Evolutionary conservation across 495 filamentous ascomycete species (phyloP).

Genomic region (Trichoderma asperelloides): DNA sequence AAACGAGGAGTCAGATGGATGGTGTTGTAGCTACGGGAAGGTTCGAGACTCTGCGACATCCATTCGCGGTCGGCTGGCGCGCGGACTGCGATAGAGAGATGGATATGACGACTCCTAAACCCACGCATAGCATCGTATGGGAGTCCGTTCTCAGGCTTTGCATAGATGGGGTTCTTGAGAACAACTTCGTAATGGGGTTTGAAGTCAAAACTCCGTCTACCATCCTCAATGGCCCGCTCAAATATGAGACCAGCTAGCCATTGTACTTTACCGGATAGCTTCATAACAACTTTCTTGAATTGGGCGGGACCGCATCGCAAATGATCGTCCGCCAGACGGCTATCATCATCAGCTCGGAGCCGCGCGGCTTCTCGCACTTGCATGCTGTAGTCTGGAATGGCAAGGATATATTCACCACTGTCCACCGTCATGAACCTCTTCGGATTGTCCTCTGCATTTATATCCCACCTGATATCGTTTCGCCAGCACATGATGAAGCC

Average conservation of each 20-base stretch:
- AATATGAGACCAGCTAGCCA: constrained; percentile 89
- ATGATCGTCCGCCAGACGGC: constrained; percentile 50
- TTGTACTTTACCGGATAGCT: constrained; percentile 87
- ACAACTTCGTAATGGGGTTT: constrained; percentile 87
- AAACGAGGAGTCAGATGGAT: constrained; percentile 89
- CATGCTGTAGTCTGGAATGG: constrained; percentile 85
- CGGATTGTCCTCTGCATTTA: constrained; percentile 74
- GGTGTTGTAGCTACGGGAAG: constrained; percentile 85
- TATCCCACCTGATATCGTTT: constrained; percentile 77
- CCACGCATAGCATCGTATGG: constrained; percentile 87
- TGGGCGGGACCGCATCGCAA: constrained; percentile 58
- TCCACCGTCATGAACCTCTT: constrained; percentile 91
- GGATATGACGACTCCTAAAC: constrained; percentile 91
- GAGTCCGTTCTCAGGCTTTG: constrained; percentile 44
- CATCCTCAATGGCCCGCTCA: constrained; percentile 60
- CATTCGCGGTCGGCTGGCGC: constrained; percentile 77
- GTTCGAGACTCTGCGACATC: constrained; percentile 58
- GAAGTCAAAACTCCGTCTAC: constrained; percentile 73
- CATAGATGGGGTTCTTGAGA: constrained; percentile 66
- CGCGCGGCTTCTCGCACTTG: constrained; percentile 64
- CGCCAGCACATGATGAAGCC: constrained; percentile 98
- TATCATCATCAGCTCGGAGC: constrained; percentile 50
- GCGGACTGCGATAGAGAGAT: constrained; percentile 80
- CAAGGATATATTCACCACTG: constrained; percentile 87
- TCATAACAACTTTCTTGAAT: constrained; percentile 98